Evolutionary conservation across 2,329 filamentous ascomycete species (phyloP), one percentile per base, ranked within the genome.

Genomic region (Verticillium dahliae): DNA sequence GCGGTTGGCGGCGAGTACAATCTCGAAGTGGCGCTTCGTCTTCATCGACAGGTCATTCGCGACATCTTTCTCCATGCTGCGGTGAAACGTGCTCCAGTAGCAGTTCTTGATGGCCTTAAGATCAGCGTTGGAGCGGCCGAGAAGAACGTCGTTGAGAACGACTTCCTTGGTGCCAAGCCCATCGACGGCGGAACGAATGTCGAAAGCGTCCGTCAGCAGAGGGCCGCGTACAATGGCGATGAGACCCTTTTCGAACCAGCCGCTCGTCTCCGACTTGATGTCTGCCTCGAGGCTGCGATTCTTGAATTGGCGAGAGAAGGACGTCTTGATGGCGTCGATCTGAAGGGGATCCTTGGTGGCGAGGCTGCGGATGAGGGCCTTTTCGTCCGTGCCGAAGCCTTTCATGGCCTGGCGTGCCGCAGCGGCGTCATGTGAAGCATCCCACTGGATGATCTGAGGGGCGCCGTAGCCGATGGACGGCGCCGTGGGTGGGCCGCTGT

Each of bases 311-410:
- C 85, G 77, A 57, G 86, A 78, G 77, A 90, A 98, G 2, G 89
- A 82, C 7, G 81, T 73, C 61, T 87, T 85, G 59, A 96, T 80
- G 9, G 85, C 80, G 57, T 88, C 84, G 65, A 95, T 83, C 72
- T 96, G 90, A 4, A 92, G 78, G 1, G 93, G 90, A 65, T 96
- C 91, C 65, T 92, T 88, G 67, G 81, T 84, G 2, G 89, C 78
- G 9, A 98, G 78, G 3, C 88, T 78, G 2, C 80, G 78, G 65
- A 96, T 93, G 15, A 98, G 78, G 0, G 83, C 75, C 69, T 87
- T 89, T 73, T 97, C 93, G 69, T 98, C 87, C 0, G 93, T 97
- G 38, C 93, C 94, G 65, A 97, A 91, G 0, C 92, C 92, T 75
- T 96, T 97, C 92, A 97, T 97, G 2, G 94, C 91, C 67, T 84